A percentile compares a stretch with the other conserved stretches of the same genome.
phyloP scores from a whole-genome alignment of 2,329 filamentous ascomycete species.

The Xylariaceae sp. region DNA sequence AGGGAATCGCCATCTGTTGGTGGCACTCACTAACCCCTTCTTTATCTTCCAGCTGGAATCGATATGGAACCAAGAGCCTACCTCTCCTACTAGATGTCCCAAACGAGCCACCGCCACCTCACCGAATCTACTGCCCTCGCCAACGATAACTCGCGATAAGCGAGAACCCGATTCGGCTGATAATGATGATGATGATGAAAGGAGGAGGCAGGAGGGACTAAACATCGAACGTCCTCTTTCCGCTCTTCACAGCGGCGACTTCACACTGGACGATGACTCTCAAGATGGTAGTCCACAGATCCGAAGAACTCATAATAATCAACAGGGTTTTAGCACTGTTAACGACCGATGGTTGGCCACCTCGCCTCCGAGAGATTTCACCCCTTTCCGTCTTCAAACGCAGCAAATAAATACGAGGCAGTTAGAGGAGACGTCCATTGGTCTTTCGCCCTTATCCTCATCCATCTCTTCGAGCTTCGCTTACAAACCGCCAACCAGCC shows the following conservation, averaged over 20 bases:
- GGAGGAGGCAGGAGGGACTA: slow-evolving; percentile 55
- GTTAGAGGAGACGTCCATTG: slow-evolving; percentile 44
- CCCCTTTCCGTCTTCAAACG: slow-evolving; percentile 48
- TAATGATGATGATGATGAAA: too few species aligned
- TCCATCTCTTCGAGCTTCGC: slow-evolving; percentile 79
- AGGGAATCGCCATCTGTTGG: not conserved
- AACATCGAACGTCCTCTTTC: slow-evolving; percentile 84
- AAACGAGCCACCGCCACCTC: slow-evolving; percentile 41
- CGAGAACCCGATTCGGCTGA: slow-evolving; percentile 39
- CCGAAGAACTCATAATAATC: slow-evolving; percentile 23
- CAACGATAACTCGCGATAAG: slow-evolving; percentile 53
- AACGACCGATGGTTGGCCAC: slow-evolving; percentile 53
- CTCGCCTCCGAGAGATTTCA: slow-evolving; percentile 58
- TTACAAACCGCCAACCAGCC: slow-evolving; percentile 88
- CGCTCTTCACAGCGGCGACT: slow-evolving; percentile 69
- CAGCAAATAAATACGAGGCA: slow-evolving; percentile 37
- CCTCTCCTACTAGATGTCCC: slow-evolving; percentile 42
- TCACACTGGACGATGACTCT: slow-evolving; percentile 52
- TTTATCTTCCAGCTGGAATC: slow-evolving; percentile 37
- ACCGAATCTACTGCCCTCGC: slow-evolving; percentile 48
- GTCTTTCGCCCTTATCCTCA: slow-evolving; percentile 66
- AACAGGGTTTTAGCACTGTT: slow-evolving; percentile 9
- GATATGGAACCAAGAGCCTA: slow-evolving; percentile 41
- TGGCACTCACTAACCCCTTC: slow-evolving; percentile 22
- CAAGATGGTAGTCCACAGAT: slow-evolving; percentile 27